Evolutionary conservation across 1,284 basidiomycete species (phyloP), one percentile per base, ranked within the genome.

Genomic region (Violaceomyces palustris): DNA sequence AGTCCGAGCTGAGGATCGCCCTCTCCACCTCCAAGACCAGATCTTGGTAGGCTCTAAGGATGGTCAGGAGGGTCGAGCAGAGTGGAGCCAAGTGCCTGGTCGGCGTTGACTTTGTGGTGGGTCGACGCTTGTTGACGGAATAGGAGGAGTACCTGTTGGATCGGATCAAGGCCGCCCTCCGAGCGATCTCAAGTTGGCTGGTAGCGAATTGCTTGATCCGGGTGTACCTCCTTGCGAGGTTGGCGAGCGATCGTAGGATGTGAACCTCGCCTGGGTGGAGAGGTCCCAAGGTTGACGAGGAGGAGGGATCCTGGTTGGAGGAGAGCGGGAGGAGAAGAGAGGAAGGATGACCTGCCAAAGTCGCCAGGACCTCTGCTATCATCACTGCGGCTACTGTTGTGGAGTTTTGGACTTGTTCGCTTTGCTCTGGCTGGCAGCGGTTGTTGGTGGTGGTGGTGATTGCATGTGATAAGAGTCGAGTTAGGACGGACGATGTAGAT

Each of bases 1-100:
- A 25, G n/a, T 57, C 39, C 6, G 45, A 38, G 3, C 46, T 39
- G 6, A 63, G 47, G 11, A 65, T 42, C 21, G 45, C 25, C 9
- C 52, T 38, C 34, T 65, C 60, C 1, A 50, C 50, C 9, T 44
- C 42, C 6, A 62, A 38, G 9, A 65, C 54, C 2, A 54, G 41
- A 11, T 45, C 33, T 27, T 55, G 42, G 39, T 63, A 65, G 15
- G 47, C 61, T 7, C 26, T 10, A 9, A 63, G 32, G 11, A 61
- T 50, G 5, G 39, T 42, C 2, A 62, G 50, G 11, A 65, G 22
- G 3, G 50, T 56, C 5, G 61, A 49, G 35, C 60, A 61, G 2
- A 65, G 51, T 2, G 60, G 61, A 6, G 54, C 50, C 6, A 64
- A 36, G 18, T 63, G 61, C n/a, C 55, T 39, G 4, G 52, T 62